Conservation (phyloP, 2,329 filamentous ascomycete species). For the Onygenales sp. region DNA sequence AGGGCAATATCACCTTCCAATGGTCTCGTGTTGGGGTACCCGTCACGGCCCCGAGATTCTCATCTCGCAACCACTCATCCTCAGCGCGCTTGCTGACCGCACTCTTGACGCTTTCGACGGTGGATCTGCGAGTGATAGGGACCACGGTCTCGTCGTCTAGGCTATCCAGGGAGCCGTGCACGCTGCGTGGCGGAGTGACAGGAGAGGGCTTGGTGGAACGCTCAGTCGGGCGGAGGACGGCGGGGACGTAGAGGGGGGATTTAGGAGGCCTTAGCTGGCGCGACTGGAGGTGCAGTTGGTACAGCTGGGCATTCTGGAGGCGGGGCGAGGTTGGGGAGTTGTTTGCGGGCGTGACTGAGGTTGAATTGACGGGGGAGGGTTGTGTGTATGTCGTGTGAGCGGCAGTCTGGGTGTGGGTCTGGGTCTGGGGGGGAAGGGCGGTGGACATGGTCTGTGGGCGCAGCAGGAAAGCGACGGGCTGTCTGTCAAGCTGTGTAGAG, state of each 20-base stretch:
- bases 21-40: conserved; percentile 53
- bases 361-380: conserved; percentile 5
- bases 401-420: not conserved
- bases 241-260: conserved; percentile 54
- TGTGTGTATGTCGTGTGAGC: not conserved
- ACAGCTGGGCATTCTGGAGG: conserved; percentile 24
- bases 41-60: conserved; percentile 46
- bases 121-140: conserved; percentile 28
- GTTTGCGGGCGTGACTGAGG: conserved; percentile 43
- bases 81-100: conserved; percentile 40
- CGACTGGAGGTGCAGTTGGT: conserved; percentile 30
- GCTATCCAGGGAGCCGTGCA: conserved; percentile 46
- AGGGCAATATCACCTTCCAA: conserved; percentile 48
- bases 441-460: not conserved
- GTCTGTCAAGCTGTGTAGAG: not conserved
- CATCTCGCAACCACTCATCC: conserved; percentile 44
- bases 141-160: conserved; percentile 23
- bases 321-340: conserved; percentile 46
- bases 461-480: not conserved
- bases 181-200: conserved; percentile 43
- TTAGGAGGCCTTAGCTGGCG: conserved; percentile 52
- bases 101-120: conserved; percentile 31
- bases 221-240: conserved; percentile 53
- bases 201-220: conserved; percentile 36
- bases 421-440: not conserved